Base-by-base conservation (phyloP, 148 eudicot genomes). In the Diospyros kaki region DNA sequence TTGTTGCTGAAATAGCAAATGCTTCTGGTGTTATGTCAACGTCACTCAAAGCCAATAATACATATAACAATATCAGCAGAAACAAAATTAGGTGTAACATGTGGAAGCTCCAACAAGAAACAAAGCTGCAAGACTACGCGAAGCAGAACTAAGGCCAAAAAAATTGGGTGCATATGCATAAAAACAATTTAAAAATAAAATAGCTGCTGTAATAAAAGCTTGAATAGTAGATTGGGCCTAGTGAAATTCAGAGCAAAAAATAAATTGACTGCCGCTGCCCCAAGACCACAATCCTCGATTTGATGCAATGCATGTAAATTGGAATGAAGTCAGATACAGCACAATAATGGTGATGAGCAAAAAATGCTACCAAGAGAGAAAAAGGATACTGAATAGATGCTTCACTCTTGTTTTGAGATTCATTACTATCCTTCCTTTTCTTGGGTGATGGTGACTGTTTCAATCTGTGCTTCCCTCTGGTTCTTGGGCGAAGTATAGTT, bases 381-480 rank as follows among this genome's bases (percentile, higher is more conserved):
- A 3, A 55, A 91, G 97, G 97, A 91, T 94, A 94, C 98, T 92
- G 96, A 64, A 87, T 55, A 56, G 83, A 85, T 44, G 92, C 90
- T 87, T 86, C 93, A 81, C 80, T 77, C 68, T 62, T 80, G 76
- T 75, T 84, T 53, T 28, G 81, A 68, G 80, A 73, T 72, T 83
- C 80, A 50, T 65, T 74, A 13, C 18, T 40, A 39, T 15, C 75
- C 78, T 90, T 90, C 79, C 86, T 86, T 79, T 92, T 89, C 88
- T 90, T 92, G 5, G 93, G 90, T 55, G 95, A 89, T 63, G 88
- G 84, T 68, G 87, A 82, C 56, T 67, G 78, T 83, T 84, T 94
- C 17, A 84, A 69, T 82, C 82, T 89, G 62, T 81, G 74, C 76
- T 77, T 87, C 48, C 71, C 81, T 82, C 84, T 84, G 56, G 40